Conservation (phyloP, 2,329 filamentous ascomycete species). For the Fusarium sp. region DNA sequence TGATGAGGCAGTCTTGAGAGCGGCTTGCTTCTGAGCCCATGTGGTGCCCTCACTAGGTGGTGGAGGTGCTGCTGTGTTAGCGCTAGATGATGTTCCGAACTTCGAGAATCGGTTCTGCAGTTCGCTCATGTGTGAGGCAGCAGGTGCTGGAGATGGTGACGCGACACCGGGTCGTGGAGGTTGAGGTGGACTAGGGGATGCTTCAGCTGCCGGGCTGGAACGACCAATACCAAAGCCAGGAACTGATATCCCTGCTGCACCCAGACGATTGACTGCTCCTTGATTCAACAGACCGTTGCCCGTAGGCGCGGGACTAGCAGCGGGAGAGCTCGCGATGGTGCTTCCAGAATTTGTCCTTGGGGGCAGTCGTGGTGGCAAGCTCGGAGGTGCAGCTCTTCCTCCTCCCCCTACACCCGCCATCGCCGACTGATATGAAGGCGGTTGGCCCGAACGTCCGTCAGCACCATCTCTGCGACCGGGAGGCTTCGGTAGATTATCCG, state of each 20-base stretch:
- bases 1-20: constrained; percentile 66
- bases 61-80: constrained; percentile 23
- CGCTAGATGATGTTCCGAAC: constrained; percentile 51
- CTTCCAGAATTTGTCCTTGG: constrained; percentile 54
- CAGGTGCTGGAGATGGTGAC: constrained; percentile 27
- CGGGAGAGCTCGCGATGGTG: constrained; percentile 36
- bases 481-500: constrained; percentile 74
- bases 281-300: constrained; percentile 54
- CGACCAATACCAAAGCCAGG: constrained; percentile 78
- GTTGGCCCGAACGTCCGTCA: constrained; percentile 46
- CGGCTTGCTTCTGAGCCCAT: constrained; percentile 71
- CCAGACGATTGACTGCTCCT: constrained; percentile 71
- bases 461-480: constrained; percentile 64
- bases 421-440: constrained; percentile 45
- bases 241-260: constrained; percentile 79
- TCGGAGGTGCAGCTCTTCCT: constrained; percentile 54
- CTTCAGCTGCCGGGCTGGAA: constrained; percentile 42
- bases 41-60: constrained; percentile 63
- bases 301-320: constrained; percentile 35
- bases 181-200: constrained; percentile 41
- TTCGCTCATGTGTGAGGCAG: constrained; percentile 64
- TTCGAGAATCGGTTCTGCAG: constrained; percentile 74
- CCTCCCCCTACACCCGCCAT: constrained; percentile 42
- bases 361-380: constrained; percentile 75
- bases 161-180: constrained; percentile 38